A percentile compares a stretch with the other conserved stretches of the same genome.
Evolutionary conservation across 2,329 filamentous ascomycete species (phyloP).

Genomic region (Colletotrichum sp.): DNA sequence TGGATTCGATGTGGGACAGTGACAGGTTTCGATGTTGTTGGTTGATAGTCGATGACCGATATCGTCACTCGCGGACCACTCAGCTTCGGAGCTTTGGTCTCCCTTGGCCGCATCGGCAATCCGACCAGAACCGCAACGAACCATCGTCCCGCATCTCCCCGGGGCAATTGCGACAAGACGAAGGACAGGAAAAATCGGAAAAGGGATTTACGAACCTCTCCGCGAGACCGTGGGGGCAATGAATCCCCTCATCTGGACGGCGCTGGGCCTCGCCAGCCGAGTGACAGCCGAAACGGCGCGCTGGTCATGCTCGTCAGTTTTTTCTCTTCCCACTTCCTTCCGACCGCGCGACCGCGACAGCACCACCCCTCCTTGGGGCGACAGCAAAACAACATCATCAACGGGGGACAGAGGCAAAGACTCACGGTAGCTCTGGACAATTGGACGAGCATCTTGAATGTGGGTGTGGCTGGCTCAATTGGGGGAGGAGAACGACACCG

Average conservation of each 20-base stretch:
- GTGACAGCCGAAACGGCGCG: conserved; percentile 57
- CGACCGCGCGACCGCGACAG: not conserved
- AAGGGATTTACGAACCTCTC: conserved; percentile 56
- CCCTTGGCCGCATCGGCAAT: conserved; percentile 13
- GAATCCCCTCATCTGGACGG: conserved; percentile 60
- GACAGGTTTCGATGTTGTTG: not conserved
- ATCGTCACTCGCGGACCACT: not conserved
- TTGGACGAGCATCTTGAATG: conserved; percentile 61
- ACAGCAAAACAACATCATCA: not conserved
- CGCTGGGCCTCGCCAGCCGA: conserved; percentile 50
- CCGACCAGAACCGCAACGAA: not conserved
- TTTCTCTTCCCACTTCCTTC: not conserved
- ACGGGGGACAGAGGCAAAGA: conserved; percentile 21
- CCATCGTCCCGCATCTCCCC: not conserved
- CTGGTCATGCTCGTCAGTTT: conserved; percentile 30
- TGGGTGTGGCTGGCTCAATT: conserved; percentile 52
- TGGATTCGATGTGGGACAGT: not conserved
- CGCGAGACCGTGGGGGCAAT: conserved; percentile 66
- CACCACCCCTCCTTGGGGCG: not conserved
- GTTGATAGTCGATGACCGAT: not conserved
- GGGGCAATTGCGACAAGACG: not conserved
- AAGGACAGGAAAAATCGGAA: not conserved
- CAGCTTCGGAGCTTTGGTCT: conserved; percentile 16
- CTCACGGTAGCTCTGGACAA: conserved; percentile 62
- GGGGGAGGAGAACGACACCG: conserved; percentile 31